phyloP scores from a whole-genome alignment of 2,329 filamentous ascomycete species.

The Apiospora malaysiana region DNA sequence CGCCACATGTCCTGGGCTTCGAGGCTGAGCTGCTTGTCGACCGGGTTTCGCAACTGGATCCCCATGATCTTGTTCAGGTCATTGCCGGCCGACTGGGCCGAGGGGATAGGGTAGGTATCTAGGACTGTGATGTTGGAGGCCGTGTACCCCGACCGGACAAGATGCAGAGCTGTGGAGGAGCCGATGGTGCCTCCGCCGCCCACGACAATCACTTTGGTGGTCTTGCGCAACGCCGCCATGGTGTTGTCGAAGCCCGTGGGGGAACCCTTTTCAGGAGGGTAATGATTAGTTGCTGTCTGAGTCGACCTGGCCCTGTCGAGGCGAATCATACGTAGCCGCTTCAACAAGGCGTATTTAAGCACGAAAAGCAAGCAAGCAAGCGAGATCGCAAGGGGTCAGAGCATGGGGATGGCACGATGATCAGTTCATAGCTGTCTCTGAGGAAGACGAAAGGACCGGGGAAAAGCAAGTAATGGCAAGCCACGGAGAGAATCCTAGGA shows the following conservation, averaged over 20 bases:
- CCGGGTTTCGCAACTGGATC: conserved; percentile 40
- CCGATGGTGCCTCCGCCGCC: conserved; percentile 56
- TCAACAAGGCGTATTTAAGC: not conserved
- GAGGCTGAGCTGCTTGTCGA: conserved; percentile 40
- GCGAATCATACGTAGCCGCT: not conserved
- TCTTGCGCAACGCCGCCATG: conserved; percentile 34
- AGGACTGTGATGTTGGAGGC: conserved; percentile 51
- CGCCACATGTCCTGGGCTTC: conserved; percentile 47
- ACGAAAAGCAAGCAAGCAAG: not conserved
- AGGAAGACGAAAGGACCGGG: not conserved
- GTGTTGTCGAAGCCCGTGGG: conserved; percentile 16
- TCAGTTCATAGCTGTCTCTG: not conserved
- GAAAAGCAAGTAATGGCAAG: not conserved
- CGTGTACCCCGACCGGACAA: conserved; percentile 49
- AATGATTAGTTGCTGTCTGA: not conserved
- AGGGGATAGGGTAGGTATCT: conserved; percentile 52
- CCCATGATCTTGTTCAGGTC: conserved; percentile 56
- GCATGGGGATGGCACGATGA: not conserved
- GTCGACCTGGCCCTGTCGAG: not conserved
- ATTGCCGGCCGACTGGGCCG: conserved; percentile 51
- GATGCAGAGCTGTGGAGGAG: conserved; percentile 53
- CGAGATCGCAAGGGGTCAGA: not conserved
- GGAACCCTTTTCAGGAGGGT: not conserved
- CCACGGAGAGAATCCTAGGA: not conserved
- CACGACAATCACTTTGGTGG: conserved; percentile 45